A percentile compares a stretch with the other conserved stretches of the same genome.
Evolutionary conservation across 176 grass and related monocot genomes (phyloP).

Genomic region (Raddia guianensis): DNA sequence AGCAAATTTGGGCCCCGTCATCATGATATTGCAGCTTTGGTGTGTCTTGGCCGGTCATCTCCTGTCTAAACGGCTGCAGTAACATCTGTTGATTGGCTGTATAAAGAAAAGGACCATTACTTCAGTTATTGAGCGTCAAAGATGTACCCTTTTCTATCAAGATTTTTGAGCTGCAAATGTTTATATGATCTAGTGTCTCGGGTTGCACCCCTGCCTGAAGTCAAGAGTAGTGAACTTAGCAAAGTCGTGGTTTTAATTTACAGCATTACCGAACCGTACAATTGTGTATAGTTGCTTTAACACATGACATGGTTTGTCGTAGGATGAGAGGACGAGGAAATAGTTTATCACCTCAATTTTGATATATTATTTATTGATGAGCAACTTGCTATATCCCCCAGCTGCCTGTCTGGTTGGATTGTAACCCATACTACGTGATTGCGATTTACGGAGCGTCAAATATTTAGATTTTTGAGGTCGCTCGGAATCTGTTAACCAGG

Average conservation of each 20-base stretch:
- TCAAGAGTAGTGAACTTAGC: constrained; percentile 13
- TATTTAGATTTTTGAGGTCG: not conserved
- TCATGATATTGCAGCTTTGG: constrained; percentile 43
- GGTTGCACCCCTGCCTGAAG: constrained; percentile 9
- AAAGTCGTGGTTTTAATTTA: not conserved
- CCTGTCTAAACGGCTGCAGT: constrained; percentile 7
- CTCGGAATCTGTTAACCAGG: not conserved
- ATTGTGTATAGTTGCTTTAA: constrained; percentile 12
- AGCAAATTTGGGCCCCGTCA: too few species aligned
- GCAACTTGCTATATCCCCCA: not conserved
- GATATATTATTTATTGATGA: constrained; percentile 37
- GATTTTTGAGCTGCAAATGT: constrained; percentile 28
- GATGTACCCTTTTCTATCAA: not conserved
- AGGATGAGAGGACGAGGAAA: constrained; percentile 22
- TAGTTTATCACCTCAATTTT: constrained; percentile 49
- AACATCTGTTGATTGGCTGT: constrained; percentile 26
- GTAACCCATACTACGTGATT: not conserved
- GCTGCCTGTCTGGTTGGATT: not conserved
- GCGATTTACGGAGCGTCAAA: too few species aligned
- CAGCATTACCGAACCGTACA: not conserved
- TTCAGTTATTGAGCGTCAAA: constrained; percentile 9
- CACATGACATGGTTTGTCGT: constrained; percentile 26
- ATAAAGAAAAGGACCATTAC: constrained; percentile 12
- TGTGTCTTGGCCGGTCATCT: constrained; percentile 42
- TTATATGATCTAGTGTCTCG: constrained; percentile 23